phyloP scores from a whole-genome alignment of 768 basidiomycete genomes.

The Exsudoporus frostii region DNA sequence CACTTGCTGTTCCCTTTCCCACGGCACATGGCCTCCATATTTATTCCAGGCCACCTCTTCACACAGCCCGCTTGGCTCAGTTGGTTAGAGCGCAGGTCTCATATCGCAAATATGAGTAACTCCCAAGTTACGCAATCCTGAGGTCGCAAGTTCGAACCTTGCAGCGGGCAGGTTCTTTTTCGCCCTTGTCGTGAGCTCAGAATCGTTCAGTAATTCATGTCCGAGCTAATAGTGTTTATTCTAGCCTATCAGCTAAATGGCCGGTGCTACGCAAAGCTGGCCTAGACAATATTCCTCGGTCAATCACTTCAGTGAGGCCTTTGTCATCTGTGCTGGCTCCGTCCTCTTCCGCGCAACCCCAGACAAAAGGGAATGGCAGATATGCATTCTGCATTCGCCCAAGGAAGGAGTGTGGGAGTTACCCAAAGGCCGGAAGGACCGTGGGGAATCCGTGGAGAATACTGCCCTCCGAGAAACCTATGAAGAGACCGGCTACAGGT shows the following conservation, averaged over 20 bases:
- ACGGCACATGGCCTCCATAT: conserved; percentile 6
- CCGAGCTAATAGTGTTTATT: no score
- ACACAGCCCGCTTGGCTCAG: conserved; percentile 47
- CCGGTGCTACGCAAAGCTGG: not conserved
- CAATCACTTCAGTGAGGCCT: conserved; percentile 16
- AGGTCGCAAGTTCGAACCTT: conserved; percentile 66
- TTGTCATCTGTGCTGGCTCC: conserved; percentile 22
- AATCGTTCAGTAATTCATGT: no score
- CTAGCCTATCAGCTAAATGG: not conserved
- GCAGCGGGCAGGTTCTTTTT: conserved; percentile 44
- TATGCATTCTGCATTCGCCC: conserved; percentile 17
- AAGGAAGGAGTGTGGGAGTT: conserved; percentile 34
- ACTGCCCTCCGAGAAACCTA: conserved; percentile 60
- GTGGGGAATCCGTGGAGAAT: conserved; percentile 46
- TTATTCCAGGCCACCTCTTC: accelerated
- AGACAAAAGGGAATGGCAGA: conserved; percentile 4
- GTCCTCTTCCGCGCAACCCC: conserved; percentile 13
- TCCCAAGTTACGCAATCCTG: conserved; percentile 41
- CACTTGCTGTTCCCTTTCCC: conserved; percentile 13
- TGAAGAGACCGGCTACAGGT: conserved; percentile 63
- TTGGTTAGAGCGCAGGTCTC: conserved; percentile 60
- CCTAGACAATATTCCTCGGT: not conserved
- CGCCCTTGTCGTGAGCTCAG: no score
- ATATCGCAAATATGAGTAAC: conserved; percentile 38
- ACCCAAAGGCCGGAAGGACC: conserved; percentile 63